A percentile compares a stretch with the other conserved stretches of the same genome.
Conservation (phyloP, 345 rosid genomes). For the Lepidium sativum region DNA sequence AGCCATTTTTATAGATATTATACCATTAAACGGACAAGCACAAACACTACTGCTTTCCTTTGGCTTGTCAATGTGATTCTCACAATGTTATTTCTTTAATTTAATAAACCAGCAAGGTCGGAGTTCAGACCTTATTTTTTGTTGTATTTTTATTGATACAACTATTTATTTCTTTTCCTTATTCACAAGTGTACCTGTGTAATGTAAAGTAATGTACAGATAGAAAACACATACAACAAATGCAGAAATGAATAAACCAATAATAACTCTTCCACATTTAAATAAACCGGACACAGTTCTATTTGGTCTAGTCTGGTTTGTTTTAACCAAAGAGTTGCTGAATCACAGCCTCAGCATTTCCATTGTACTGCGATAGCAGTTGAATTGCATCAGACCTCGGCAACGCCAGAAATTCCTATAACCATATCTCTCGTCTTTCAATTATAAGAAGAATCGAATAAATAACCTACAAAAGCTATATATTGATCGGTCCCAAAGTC, state of each 20-base stretch:
- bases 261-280: slow-evolving; percentile 10
- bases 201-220: slow-evolving; percentile 14
- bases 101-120: no score
- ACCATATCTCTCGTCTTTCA: neutral
- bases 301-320: slow-evolving; percentile 9
- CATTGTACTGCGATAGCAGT: slow-evolving; percentile 78
- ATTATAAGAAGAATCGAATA: no score
- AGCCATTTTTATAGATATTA: neutral
- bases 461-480: no score
- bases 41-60: no score
- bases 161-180: no score
- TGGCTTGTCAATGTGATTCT: no score
- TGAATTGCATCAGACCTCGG: slow-evolving; percentile 95
- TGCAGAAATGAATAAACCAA: slow-evolving; percentile 24
- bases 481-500: neutral
- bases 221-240: slow-evolving; percentile 2
- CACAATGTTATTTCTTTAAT: no score
- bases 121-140: no score
- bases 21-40: no score
- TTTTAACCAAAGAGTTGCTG: slow-evolving; percentile 58
- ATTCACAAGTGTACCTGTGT: neutral
- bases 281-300: neutral
- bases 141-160: no score
- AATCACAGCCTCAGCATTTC: slow-evolving; percentile 77
- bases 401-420: slow-evolving; percentile 96